Conservation (phyloP, 2,329 filamentous ascomycete species). For the Malbranchea zuffiana region DNA sequence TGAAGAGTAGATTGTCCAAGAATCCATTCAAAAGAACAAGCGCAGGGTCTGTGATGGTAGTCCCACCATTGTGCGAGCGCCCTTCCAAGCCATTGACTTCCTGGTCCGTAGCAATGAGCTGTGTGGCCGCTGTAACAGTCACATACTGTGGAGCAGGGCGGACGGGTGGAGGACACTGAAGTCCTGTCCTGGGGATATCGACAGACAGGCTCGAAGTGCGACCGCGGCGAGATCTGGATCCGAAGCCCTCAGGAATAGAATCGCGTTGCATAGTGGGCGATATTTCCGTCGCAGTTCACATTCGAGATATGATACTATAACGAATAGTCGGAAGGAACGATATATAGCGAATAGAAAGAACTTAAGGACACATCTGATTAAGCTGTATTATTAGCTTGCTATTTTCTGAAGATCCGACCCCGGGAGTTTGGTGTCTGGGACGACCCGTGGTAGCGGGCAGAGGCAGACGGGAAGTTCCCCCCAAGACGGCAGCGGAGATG, state of each 20-base stretch:
- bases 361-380: no score
- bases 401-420: no score
- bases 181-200: constrained; percentile 27
- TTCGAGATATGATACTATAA: no score
- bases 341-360: no score
- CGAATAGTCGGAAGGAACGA: no score
- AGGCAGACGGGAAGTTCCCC: no score
- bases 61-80: constrained; percentile 58
- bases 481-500: no score
- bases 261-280: constrained; percentile 13
- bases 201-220: constrained; percentile 33
- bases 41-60: constrained; percentile 60
- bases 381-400: no score
- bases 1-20: constrained; percentile 85
- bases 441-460: no score
- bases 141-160: constrained; percentile 79
- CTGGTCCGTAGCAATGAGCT: constrained; percentile 83
- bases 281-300: no score
- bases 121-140: constrained; percentile 73
- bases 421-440: no score
- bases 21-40: constrained; percentile 79
- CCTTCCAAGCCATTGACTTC: constrained; percentile 59
- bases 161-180: constrained; percentile 57
- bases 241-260: constrained; percentile 3
- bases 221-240: constrained; percentile 9